Conservation (phyloP, 768 basidiomycete species). For the Tremella mesenterica region DNA sequence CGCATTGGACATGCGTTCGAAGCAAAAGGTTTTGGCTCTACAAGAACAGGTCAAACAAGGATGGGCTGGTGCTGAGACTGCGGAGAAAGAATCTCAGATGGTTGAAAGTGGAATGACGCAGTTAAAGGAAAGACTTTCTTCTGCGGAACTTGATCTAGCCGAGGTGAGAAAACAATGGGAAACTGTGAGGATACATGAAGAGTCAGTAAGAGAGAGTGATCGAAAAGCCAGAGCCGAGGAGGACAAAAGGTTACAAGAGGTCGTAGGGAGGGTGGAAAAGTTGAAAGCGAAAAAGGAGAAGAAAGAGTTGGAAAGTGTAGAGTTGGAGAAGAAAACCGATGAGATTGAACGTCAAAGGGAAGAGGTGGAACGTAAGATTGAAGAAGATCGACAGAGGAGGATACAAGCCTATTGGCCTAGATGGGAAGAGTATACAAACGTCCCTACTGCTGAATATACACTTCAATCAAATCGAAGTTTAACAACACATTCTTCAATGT, state of each 20-base stretch:
- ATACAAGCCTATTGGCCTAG: background rate
- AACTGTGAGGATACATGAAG: slow-evolving; percentile 23
- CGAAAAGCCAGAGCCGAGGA: slow-evolving; percentile 27
- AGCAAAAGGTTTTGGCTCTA: slow-evolving; percentile 75
- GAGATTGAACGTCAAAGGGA: slow-evolving; percentile 31
- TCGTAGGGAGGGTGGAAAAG: slow-evolving; percentile 35
- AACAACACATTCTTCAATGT: slow-evolving; percentile 23
- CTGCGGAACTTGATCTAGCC: slow-evolving; percentile 23
- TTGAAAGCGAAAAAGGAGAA: slow-evolving; percentile 31
- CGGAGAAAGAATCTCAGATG: slow-evolving; percentile 47
- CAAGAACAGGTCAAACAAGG: slow-evolving; percentile 82
- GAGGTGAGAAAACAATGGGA: slow-evolving; percentile 20
- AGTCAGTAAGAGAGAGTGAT: slow-evolving; percentile 32
- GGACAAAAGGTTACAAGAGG: slow-evolving; percentile 31
- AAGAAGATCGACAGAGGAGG: slow-evolving; percentile 17
- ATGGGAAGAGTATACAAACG: background rate
- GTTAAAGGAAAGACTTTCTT: slow-evolving; percentile 40
- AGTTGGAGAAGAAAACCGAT: slow-evolving; percentile 32
- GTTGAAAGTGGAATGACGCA: slow-evolving; percentile 50
- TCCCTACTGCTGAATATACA: background rate
- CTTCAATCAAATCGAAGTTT: slow-evolving; percentile 2
- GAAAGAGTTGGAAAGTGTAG: slow-evolving; percentile 31
- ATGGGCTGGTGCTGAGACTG: slow-evolving; percentile 51
- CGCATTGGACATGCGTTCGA: slow-evolving; percentile 65
- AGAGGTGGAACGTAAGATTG: slow-evolving; percentile 33